Percentiles rank a stretch among this genome's conserved stretches.
phyloP scores from a whole-genome alignment of 257 asterid species.

The Jacaranda mimosifolia region DNA sequence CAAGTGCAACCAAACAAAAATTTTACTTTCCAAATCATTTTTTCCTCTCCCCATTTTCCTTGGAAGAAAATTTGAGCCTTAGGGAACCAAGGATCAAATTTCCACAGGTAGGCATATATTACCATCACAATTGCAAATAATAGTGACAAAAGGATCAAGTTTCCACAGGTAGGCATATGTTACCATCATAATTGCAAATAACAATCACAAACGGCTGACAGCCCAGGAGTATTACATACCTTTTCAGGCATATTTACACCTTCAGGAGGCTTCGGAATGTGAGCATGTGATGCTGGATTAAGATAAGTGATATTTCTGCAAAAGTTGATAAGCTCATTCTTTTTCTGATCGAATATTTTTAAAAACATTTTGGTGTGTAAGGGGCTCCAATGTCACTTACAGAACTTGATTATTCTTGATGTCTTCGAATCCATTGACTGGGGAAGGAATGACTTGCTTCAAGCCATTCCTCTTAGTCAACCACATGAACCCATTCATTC shows the following conservation, averaged over 20 bases:
- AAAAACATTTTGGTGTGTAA: neutral
- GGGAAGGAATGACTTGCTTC: constrained; percentile 61
- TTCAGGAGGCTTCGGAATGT: constrained; percentile 76
- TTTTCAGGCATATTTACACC: constrained; percentile 72
- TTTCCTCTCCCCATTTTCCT: constrained; percentile 9
- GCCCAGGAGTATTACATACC: constrained; percentile 59
- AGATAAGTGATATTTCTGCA: constrained; percentile 91
- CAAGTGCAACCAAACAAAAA: neutral
- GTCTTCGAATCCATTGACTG: constrained; percentile 66
- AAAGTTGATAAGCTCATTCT: constrained; percentile 31
- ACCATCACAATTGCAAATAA: constrained; percentile 15
- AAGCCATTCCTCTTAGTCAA: constrained; percentile 73
- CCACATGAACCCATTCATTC: constrained; percentile 93
- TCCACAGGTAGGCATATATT: constrained; percentile 18
- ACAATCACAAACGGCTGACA: neutral
- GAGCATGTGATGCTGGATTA: constrained; percentile 78
- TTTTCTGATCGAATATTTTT: constrained; percentile 13
- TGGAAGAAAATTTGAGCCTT: constrained; percentile 21
- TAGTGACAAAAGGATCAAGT: constrained; percentile 5
- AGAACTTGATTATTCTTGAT: constrained; percentile 62
- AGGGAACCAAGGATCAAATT: constrained; percentile 8
- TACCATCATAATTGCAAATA: constrained; percentile 14
- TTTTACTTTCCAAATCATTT: neutral
- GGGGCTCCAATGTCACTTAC: constrained; percentile 57
- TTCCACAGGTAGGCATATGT: constrained; percentile 14